Conservation (phyloP, 148 eudicot species). For the Camellia sinensis region DNA sequence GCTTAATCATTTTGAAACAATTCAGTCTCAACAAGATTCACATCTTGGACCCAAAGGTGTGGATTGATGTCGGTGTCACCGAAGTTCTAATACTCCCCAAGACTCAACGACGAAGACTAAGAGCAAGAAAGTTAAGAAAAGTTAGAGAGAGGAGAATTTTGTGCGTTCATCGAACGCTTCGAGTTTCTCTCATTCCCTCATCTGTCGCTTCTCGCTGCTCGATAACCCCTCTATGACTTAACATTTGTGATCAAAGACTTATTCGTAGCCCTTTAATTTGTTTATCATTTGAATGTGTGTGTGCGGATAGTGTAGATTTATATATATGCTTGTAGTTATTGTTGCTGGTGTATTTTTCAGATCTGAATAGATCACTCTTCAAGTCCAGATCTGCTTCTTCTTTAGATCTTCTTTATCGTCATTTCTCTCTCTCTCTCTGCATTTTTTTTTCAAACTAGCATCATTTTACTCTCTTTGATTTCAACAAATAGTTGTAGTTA, state of each 20-base stretch:
- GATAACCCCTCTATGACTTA: slow-evolving; percentile 44
- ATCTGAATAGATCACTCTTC: too few relatives aligned
- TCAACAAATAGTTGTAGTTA: too few relatives aligned
- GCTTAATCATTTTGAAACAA: slow-evolving; percentile 25
- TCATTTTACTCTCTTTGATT: too few relatives aligned
- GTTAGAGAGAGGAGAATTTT: slow-evolving; percentile 47
- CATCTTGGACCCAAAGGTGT: slow-evolving; percentile 51
- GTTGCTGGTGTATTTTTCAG: background rate
- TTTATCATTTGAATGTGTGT: background rate
- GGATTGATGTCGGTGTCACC: slow-evolving; percentile 73
- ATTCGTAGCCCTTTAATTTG: slow-evolving; percentile 32
- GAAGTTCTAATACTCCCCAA: slow-evolving; percentile 56
- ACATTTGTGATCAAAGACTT: slow-evolving; percentile 66
- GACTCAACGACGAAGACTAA: slow-evolving; percentile 40
- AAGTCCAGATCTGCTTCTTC: too few relatives aligned
- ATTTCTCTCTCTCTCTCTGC: too few relatives aligned
- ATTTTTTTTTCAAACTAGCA: too few relatives aligned
- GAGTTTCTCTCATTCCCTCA: slow-evolving; percentile 65
- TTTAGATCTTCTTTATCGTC: too few relatives aligned
- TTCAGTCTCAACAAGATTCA: slow-evolving; percentile 22
- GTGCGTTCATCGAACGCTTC: slow-evolving; percentile 71
- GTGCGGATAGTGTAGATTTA: too few relatives aligned
- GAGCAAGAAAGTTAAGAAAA: slow-evolving; percentile 6
- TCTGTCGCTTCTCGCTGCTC: slow-evolving; percentile 86
- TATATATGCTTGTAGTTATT: background rate